A percentile compares a stretch with the other conserved stretches of the same genome.
Evolutionary conservation across 2,329 filamentous ascomycete species (phyloP).

Genomic region (Scytalidium sp.): DNA sequence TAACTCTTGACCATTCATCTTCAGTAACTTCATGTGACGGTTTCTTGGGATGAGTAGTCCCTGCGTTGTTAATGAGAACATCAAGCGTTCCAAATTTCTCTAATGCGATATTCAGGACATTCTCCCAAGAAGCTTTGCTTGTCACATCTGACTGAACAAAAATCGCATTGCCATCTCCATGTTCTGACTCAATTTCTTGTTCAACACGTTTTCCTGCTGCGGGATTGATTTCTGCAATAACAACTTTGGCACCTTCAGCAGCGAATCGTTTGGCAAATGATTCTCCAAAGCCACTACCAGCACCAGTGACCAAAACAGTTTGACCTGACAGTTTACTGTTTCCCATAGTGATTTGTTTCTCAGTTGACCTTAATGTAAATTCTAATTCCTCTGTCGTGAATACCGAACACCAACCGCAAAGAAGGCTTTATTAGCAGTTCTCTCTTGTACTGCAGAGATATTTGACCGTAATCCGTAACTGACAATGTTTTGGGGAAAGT

Average conservation of each 20-base stretch:
- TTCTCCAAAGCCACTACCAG: slow-evolving; percentile 61
- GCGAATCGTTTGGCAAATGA: slow-evolving; percentile 58
- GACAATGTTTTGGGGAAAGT: too few species aligned
- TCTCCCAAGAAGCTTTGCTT: slow-evolving; percentile 49
- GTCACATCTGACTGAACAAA: slow-evolving; percentile 50
- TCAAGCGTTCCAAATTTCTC: slow-evolving; percentile 50
- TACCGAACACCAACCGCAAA: too few species aligned
- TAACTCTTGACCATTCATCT: slow-evolving; percentile 62
- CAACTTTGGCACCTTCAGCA: slow-evolving; percentile 56
- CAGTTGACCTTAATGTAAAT: too few species aligned
- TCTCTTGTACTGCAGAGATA: too few species aligned
- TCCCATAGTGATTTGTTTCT: not conserved
- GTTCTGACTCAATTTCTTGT: not conserved
- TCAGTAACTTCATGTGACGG: slow-evolving; percentile 62
- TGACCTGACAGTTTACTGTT: not conserved
- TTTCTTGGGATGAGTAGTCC: slow-evolving; percentile 57
- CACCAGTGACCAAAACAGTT: slow-evolving; percentile 34
- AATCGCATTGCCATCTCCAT: slow-evolving; percentile 16
- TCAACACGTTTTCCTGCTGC: slow-evolving; percentile 46
- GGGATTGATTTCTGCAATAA: slow-evolving; percentile 60
- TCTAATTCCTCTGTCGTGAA: too few species aligned
- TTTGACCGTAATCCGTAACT: too few species aligned
- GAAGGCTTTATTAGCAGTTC: too few species aligned
- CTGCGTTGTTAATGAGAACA: slow-evolving; percentile 60
- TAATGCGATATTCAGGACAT: slow-evolving; percentile 41